These are phyloP conservation scores for Dipteronia dyeriana DNA, from an alignment of 345 rosid genomes.

Conservation along the genomic window DNA sequence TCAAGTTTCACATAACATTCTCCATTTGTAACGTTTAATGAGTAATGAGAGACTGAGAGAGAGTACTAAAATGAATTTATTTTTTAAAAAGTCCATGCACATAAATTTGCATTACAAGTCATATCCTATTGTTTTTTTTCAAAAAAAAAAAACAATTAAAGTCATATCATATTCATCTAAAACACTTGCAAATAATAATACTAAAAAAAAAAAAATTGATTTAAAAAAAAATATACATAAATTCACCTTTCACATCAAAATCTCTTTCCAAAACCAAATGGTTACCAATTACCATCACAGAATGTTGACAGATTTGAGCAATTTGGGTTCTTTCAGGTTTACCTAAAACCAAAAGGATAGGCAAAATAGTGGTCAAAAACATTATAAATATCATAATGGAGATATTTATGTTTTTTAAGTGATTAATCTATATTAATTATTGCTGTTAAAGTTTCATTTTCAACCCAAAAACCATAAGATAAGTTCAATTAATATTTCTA, in stretches of 20 bases:
- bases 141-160: no score
- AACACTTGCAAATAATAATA: background rate
- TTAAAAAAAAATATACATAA: no score
- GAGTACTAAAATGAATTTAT: background rate
- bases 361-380: background rate
- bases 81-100: background rate
- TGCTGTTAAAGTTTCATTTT: background rate
- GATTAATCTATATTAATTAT: background rate
- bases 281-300: slow-evolving; percentile 3
- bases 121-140: background rate
- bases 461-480: background rate
- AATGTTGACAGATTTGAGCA: background rate
- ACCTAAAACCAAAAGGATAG: background rate
- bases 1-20: background rate
- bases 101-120: background rate
- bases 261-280: slow-evolving; percentile 17
- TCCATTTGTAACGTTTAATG: background rate
- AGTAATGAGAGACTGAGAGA: no score
- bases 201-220: no score
- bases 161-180: background rate
- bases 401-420: background rate
- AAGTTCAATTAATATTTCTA: background rate
- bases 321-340: background rate
- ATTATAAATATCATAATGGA: background rate
- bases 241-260: slow-evolving; percentile 3